Percentiles rank a stretch among this genome's conserved stretches.
phyloP scores from a whole-genome alignment of 2,329 filamentous ascomycete species.

The Ophiosphaerella narmari region DNA sequence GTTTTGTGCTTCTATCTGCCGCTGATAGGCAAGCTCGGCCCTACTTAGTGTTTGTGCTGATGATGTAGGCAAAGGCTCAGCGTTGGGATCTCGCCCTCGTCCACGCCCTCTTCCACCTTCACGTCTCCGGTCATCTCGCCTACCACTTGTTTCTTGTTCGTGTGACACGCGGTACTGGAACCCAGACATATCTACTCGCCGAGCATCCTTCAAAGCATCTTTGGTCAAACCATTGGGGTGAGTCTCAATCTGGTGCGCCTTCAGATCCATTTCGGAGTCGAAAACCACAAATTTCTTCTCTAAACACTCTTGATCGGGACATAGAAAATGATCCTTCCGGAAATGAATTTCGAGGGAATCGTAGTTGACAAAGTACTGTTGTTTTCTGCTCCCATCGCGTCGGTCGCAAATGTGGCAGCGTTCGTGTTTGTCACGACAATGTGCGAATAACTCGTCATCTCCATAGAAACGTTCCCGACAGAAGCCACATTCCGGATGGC shows the following conservation, averaged over 20 bases:
- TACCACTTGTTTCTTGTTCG: slow-evolving; percentile 62
- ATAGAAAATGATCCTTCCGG: slow-evolving; percentile 82
- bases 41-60: slow-evolving; percentile 80
- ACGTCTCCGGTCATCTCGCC: slow-evolving; percentile 45
- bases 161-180: slow-evolving; percentile 82
- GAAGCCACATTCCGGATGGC: slow-evolving; percentile 92
- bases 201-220: slow-evolving; percentile 79
- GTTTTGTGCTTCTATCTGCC: slow-evolving; percentile 88
- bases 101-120: slow-evolving; percentile 58
- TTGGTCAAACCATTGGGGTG: slow-evolving; percentile 83
- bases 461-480: slow-evolving; percentile 93
- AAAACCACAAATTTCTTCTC: slow-evolving; percentile 99
- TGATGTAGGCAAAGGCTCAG: slow-evolving; percentile 75
- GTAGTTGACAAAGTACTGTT: slow-evolving; percentile 92
- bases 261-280: slow-evolving; percentile 89
- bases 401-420: slow-evolving; percentile 93
- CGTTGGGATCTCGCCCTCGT: slow-evolving; percentile 83
- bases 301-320: slow-evolving; percentile 81
- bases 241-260: slow-evolving; percentile 85
- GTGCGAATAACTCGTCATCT: slow-evolving; percentile 89
- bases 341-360: slow-evolving; percentile 86
- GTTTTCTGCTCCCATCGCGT: slow-evolving; percentile 63
- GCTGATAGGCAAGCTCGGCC: slow-evolving; percentile 88
- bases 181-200: slow-evolving; percentile 81
- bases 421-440: slow-evolving; percentile 93